Base-by-base conservation (phyloP, 768 basidiomycete genomes). In the Tricholomella constricta region DNA sequence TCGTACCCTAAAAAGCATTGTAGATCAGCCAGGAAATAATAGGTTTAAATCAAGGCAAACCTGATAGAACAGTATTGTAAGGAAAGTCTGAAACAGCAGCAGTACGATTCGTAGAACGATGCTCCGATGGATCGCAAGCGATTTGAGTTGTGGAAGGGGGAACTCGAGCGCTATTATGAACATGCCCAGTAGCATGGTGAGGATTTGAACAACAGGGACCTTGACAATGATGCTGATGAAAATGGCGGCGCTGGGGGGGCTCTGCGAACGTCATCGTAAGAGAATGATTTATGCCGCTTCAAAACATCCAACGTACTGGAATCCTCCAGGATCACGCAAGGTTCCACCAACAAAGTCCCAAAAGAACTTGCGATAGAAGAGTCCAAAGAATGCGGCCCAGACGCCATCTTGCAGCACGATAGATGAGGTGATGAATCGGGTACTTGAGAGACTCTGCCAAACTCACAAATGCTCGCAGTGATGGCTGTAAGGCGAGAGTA, bases 301-400 rank as follows among this genome's bases (percentile, higher is more conserved):
- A 29, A 19, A 42, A 17, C 7, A 9, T 26, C 26, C 9, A 38
- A 84, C 86, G 65, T 58, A 91, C 89, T 91, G 88, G 22, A 89
- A 51, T 48, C 89, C 89, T 72, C 89, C 89, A 25, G 89, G 89
- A 66, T 82, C 79, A 56, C 89, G 86, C 52, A 91, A 66, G 52
- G 79, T 86, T 42, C 89, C 93, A 54, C 84, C 86, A n/a, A 93
- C 73, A 66, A 96, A 92, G 74, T 96, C 94, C 89, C 91, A 96
- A 74, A 96, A 94, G 81, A 92, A 96, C 74, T 96, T 96, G 70
- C 92, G 89, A 73, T 84, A 94, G 61, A 88, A 74, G 12, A 94
- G 68, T 15, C 85, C 94, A 73, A 82, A 95, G 72, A 89, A 86
- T 27, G 81, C 76, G 12, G 89, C 86, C 91, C 90, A 92, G 10